Percentiles rank a stretch among this genome's conserved stretches.
phyloP scores from a whole-genome alignment of 2,329 filamentous ascomycete species.

The Ophiobolus disseminans region DNA sequence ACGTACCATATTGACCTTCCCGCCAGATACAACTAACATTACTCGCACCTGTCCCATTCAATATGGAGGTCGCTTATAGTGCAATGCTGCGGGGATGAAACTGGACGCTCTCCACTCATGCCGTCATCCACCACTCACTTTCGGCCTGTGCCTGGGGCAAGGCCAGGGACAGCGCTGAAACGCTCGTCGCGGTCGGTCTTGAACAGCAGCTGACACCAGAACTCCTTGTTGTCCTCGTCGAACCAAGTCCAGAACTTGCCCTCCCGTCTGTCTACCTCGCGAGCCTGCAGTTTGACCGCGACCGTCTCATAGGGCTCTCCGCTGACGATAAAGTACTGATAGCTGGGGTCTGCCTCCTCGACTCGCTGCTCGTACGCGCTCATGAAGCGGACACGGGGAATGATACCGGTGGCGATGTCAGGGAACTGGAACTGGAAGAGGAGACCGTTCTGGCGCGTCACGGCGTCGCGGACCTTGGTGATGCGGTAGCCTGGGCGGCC shows the following conservation, averaged over 20 bases:
- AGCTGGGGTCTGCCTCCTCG: conserved; percentile 89
- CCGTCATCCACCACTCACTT: conserved; percentile 36
- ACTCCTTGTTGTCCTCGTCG: conserved; percentile 94
- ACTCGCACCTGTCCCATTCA: too few relatives aligned
- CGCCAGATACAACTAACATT: too few relatives aligned
- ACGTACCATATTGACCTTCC: too few relatives aligned
- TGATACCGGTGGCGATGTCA: conserved; percentile 77
- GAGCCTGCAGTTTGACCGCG: conserved; percentile 91
- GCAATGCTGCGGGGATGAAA: too few relatives aligned
- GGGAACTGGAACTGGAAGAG: conserved; percentile 98
- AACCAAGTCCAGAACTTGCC: conserved; percentile 93
- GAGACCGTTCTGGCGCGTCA: conserved; percentile 86
- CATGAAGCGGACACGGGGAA: conserved; percentile 93
- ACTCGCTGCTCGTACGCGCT: conserved; percentile 95
- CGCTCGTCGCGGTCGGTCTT: conserved; percentile 97
- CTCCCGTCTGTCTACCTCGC: conserved; percentile 89
- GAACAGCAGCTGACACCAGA: conserved; percentile 97
- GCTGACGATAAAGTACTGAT: conserved; percentile 92
- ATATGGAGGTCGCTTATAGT: too few relatives aligned
- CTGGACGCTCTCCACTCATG: too few relatives aligned
- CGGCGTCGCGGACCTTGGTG: conserved; percentile 89
- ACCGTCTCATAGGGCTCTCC: conserved; percentile 98
- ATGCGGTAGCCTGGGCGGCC: conserved; percentile 97
- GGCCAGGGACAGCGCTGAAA: conserved; percentile 71
- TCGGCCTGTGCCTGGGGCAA: conserved; percentile 60